Evolutionary conservation across 192 early-diverging fungal species (phyloP).

Genomic region (Phlyctochytrium arcticum): DNA sequence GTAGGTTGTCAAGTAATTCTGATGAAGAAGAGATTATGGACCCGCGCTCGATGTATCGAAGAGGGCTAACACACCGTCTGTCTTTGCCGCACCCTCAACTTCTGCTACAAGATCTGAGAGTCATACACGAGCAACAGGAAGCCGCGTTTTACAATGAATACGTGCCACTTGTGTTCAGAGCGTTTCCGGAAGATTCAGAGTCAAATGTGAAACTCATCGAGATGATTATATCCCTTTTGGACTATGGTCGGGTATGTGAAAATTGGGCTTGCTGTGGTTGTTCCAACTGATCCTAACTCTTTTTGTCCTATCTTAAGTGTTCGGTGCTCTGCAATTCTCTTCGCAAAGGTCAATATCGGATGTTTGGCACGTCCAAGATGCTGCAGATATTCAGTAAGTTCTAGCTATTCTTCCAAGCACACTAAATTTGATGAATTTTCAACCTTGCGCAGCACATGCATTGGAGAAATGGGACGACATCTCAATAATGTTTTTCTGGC

Average conservation of each 20-base stretch:
- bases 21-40: no score
- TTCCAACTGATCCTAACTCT: not conserved
- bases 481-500: slow-evolving; percentile 12
- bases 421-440: no score
- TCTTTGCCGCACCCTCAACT: no score
- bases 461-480: slow-evolving; percentile 3
- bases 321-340: not conserved
- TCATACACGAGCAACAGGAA: not conserved
- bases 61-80: no score
- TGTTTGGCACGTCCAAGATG: not conserved
- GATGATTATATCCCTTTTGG: not conserved
- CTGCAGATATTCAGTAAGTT: not conserved
- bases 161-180: not conserved
- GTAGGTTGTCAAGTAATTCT: no score
- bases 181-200: not conserved
- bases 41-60: no score
- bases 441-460: not conserved
- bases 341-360: not conserved
- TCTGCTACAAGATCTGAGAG: no score
- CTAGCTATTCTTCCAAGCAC: no score
- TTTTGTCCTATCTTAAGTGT: not conserved
- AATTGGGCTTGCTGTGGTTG: not conserved
- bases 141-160: not conserved
- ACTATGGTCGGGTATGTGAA: not conserved
- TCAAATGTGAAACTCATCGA: not conserved